phyloP scores from a whole-genome alignment of 495 filamentous ascomycete species.

The Trichoderma orchidacearum region DNA sequence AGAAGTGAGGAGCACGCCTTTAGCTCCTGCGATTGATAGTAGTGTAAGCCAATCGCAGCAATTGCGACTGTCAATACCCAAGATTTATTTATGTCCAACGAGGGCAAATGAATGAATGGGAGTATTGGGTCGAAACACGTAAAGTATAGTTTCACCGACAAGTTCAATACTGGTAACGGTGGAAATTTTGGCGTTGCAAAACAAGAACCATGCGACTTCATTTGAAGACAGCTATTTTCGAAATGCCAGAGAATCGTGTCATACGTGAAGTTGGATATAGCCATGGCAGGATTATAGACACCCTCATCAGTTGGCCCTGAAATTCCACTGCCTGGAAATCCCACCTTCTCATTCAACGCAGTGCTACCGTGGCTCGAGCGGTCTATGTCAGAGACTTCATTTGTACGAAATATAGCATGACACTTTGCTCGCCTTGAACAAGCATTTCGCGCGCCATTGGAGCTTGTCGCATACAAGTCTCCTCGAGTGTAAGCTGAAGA shows the following conservation, averaged over 20 bases:
- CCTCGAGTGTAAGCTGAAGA: slow-evolving; percentile 3
- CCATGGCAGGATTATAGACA: background rate
- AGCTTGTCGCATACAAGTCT: slow-evolving; percentile 6
- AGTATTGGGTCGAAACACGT: background rate
- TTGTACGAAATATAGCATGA: slow-evolving; percentile 29
- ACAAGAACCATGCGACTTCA: background rate
- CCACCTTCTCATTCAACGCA: background rate
- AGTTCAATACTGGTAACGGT: background rate
- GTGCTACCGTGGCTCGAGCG: background rate
- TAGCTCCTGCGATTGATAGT: slow-evolving; percentile 12
- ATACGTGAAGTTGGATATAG: background rate
- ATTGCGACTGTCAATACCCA: slow-evolving; percentile 31
- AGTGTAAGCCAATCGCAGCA: slow-evolving; percentile 31
- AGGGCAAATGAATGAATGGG: background rate
- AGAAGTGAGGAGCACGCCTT: background rate
- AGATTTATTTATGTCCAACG: slow-evolving; percentile 24
- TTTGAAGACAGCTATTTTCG: background rate
- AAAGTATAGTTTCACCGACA: background rate
- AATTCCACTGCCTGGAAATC: background rate
- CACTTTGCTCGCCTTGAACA: slow-evolving; percentile 15
- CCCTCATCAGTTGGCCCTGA: background rate
- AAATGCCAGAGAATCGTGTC: background rate
- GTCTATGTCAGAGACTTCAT: slow-evolving; percentile 19
- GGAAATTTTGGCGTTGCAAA: background rate
- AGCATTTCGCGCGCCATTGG: slow-evolving; percentile 5